Evolutionary conservation across 371 early-diverging fungal genomes (phyloP), one percentile per base, ranked within the genome.

Genomic region (Rhizopus sp.): DNA sequence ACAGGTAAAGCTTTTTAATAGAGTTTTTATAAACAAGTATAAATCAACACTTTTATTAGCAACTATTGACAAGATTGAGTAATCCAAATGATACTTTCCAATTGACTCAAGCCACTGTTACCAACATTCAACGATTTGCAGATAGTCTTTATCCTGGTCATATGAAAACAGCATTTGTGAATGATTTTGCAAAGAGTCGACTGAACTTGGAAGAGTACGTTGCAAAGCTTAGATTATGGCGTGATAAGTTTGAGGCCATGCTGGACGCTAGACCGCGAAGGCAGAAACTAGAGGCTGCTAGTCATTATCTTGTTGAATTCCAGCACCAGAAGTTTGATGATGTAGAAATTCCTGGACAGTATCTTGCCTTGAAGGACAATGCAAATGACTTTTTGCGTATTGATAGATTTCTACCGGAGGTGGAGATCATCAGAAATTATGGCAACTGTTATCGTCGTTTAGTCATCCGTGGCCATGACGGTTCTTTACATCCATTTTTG

Each of bases 251-350:
- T 72, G 94, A 95, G 62, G 86, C 81, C 33, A 81, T 92, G 53
- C 67, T 97, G 54, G 90, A 92, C 59, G 77, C 83, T 57, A 86
- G 92, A 34, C 93, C 95, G 10, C 72, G 85, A 7, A 79, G 78
- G 38, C 93, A 88, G 59, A 87, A 89, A 63, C 74, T 96, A 8
- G 95, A 96, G 66, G 81, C 89, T 29, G 89, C 89, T 63, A 89
- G 90, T 37, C 93, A 89, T 48, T 95, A 95, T 74, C 72, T 99
- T 49, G 95, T 92, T 1, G 98, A 98, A 64, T 97, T 98, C 80
- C 97, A 98, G 69, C 93, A 96, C 72, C 92, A 94, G 60, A 94
- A 93, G 70, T 96, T 97, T 65, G 97, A 97, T 63, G 97, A 98
- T 63, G 90, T 99, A 6, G 96, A 98, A 62, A 88, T 99, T 5